Evolutionary conservation across 2,329 filamentous ascomycete genomes (phyloP).

Genomic region (Pseudocercospora cruenta): DNA sequence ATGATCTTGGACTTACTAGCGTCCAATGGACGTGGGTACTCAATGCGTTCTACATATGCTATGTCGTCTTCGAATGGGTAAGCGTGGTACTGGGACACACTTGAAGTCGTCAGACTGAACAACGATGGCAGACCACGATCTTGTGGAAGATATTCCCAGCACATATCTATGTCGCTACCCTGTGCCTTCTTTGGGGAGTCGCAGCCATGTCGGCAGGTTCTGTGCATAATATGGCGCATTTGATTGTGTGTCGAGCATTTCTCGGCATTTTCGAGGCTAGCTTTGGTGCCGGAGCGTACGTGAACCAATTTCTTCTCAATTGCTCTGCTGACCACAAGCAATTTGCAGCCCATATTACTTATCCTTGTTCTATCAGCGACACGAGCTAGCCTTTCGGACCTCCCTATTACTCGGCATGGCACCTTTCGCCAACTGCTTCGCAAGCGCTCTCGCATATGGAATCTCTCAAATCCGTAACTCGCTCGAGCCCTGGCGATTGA

Average conservation of each 20-base stretch:
- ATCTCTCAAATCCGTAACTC: constrained; percentile 61
- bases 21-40: constrained; percentile 54
- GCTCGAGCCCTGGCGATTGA: constrained; percentile 63
- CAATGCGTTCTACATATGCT: constrained; percentile 57
- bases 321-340: too few species aligned
- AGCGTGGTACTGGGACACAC: too few species aligned
- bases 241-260: constrained; percentile 7
- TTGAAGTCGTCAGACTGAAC: too few species aligned
- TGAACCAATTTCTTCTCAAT: too few species aligned
- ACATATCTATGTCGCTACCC: constrained; percentile 37
- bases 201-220: constrained; percentile 3
- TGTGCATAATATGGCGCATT: constrained; percentile 6
- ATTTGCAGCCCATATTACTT: neutral
- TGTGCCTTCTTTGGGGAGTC: constrained; percentile 41
- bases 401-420: neutral
- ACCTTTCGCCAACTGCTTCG: constrained; percentile 7
- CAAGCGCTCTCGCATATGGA: constrained; percentile 58
- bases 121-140: neutral
- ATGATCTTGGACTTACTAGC: constrained; percentile 52
- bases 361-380: constrained; percentile 6
- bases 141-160: constrained; percentile 7
- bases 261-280: constrained; percentile 7
- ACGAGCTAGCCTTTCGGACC: constrained; percentile 7
- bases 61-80: constrained; percentile 34
- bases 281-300: neutral